These are phyloP conservation scores for Glebionis coronaria DNA, from an alignment of 129 eudicot species.

Conservation along the genomic window DNA sequence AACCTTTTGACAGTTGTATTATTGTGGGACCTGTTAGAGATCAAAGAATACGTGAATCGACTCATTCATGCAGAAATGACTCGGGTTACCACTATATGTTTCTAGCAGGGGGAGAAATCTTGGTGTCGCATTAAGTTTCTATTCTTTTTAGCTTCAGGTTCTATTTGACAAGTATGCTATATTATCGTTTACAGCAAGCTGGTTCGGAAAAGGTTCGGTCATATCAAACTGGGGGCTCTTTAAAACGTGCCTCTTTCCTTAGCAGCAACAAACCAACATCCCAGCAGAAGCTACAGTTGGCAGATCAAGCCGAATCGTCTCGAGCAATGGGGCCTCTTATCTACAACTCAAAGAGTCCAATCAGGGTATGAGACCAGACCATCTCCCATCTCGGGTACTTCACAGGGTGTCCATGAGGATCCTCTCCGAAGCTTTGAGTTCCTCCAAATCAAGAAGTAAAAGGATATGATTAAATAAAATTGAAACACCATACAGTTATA, in stretches of 20 bases:
- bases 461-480: background rate
- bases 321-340: slow-evolving; percentile 56
- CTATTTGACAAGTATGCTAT: background rate
- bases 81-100: background rate
- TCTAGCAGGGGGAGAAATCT: background rate
- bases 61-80: background rate
- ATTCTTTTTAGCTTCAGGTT: too few relatives aligned
- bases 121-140: background rate
- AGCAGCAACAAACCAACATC: too few relatives aligned
- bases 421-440: too few relatives aligned
- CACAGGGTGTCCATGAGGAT: slow-evolving; percentile 50
- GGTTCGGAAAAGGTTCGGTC: slow-evolving; percentile 63
- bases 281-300: too few relatives aligned
- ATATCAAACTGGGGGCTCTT: slow-evolving; percentile 57
- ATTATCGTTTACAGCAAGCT: slow-evolving; percentile 41
- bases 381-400: slow-evolving; percentile 48
- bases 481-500: slow-evolving; percentile 10
- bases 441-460: slow-evolving; percentile 76
- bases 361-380: slow-evolving; percentile 47
- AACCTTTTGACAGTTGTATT: background rate
- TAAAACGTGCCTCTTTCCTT: too few relatives aligned
- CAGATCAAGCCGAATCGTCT: slow-evolving; percentile 44
- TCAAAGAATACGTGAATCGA: too few relatives aligned
- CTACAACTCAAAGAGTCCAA: slow-evolving; percentile 59
- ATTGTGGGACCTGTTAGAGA: background rate